Evolutionary conservation across 1,284 basidiomycete species (phyloP), one percentile per base, ranked within the genome.

Genomic region (Polyporus tsugae): DNA sequence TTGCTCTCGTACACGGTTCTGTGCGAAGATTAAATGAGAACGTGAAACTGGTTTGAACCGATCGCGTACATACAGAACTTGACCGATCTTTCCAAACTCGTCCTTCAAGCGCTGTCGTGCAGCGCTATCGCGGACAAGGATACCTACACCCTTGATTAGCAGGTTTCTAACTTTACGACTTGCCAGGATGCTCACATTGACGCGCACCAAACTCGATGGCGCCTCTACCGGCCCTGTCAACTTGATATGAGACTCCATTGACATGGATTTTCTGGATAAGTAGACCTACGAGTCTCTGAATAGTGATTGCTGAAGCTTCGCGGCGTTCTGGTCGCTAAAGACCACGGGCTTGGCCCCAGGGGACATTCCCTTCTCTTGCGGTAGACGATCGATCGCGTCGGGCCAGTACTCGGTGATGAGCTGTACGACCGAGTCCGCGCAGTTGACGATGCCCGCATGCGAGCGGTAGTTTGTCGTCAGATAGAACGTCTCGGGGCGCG

Each of bases 1-100:
- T 93, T 93, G 81, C 87, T 89, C 57, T 93, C 89, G 69, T 91
- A 91, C 0, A 92, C 76, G 0, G 91, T 92, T 80, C 90, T 66
- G 46, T 5, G n/a, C 4, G 25, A 53, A 33, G 10, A 6, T 6
- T 33, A 4, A 17, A 53, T 33, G 10, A 29, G 52, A 53, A 53
- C 11, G n/a, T 49, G 46, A 22, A n/a, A 55, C 17, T 0, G 0
- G 33, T 35, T 19, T 15, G 29, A 55, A 13, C 29, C 25, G 15
- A 55, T 55, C 13, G 25, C 35, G 11, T 4, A 38, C 52, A 2
- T 55, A 63, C 46, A 61, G 25, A 2, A 61, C 44, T 19, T 33
- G 49, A 2, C 49, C 52, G 7, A 53, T 38, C n/a, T 49, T 39
- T 15, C 46, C 62, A 29, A 63, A 49, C 36, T 39, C 29, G 0